phyloP scores from a whole-genome alignment of 495 filamentous ascomycete species.

The Cercophora samala region DNA sequence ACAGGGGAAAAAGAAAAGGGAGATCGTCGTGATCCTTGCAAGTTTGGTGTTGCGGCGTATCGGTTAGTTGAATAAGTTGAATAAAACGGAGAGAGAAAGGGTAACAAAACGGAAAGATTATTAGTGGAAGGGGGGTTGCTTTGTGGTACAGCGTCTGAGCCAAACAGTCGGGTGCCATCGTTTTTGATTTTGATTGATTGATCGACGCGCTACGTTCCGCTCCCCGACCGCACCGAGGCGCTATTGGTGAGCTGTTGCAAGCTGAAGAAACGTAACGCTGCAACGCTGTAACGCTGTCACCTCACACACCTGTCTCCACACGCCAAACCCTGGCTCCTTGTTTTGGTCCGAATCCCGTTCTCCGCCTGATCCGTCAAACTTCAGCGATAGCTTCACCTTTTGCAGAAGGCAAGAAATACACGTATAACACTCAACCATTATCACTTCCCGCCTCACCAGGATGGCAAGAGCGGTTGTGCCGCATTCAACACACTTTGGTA shows the following conservation, averaged over 20 bases:
- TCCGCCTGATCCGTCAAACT: neutral
- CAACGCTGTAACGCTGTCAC: neutral
- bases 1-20: constrained; percentile 3
- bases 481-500: neutral
- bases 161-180: constrained; percentile 8
- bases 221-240: neutral
- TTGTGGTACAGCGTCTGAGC: constrained; percentile 8
- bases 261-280: neutral
- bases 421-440: neutral
- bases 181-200: constrained; percentile 4
- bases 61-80: neutral
- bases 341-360: neutral
- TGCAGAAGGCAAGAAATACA: neutral
- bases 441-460: neutral
- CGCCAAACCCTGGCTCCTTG: neutral
- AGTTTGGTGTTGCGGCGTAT: neutral
- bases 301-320: neutral
- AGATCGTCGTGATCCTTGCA: constrained; percentile 9
- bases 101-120: neutral
- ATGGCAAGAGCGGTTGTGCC: neutral
- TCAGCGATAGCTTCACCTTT: neutral
- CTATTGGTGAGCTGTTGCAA: neutral
- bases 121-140: neutral
- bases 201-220: constrained; percentile 7
- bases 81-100: neutral